Percentiles rank a stretch among this genome's conserved stretches.
phyloP scores from a whole-genome alignment of 1,139 yeast species.

The Candida sojae region DNA sequence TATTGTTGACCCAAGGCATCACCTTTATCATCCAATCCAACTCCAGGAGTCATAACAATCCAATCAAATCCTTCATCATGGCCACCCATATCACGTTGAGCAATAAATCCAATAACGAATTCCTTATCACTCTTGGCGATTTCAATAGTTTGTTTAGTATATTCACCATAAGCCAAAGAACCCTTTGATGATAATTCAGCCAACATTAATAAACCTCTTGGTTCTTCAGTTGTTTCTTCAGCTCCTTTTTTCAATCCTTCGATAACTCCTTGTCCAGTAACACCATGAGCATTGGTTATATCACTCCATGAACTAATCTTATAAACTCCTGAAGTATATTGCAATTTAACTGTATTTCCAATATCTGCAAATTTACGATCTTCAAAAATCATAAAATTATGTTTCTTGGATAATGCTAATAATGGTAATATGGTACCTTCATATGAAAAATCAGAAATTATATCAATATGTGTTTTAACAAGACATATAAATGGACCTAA shows the following conservation, averaged over 20 bases:
- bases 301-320: constrained; percentile 94
- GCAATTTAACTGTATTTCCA: constrained; percentile 96
- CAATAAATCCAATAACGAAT: constrained; percentile 95
- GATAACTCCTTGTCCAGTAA: constrained; percentile 93
- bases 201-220: constrained; percentile 90
- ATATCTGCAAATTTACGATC: constrained; percentile 98
- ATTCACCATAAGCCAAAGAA: constrained; percentile 88
- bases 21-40: constrained; percentile 94
- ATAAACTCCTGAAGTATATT: constrained; percentile 88
- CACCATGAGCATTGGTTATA: constrained; percentile 96
- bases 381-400: constrained; percentile 86
- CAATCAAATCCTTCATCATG: constrained; percentile 85
- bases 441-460: constrained; percentile 82
- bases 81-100: constrained; percentile 87
- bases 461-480: constrained; percentile 93
- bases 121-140: constrained; percentile 86
- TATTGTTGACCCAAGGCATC: constrained; percentile 96
- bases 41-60: constrained; percentile 98
- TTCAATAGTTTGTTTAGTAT: constrained; percentile 82
- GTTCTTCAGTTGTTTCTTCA: constrained; percentile 63
- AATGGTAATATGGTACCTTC: constrained; percentile 80
- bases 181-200: constrained; percentile 96
- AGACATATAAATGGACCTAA: constrained; percentile 92
- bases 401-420: constrained; percentile 67
- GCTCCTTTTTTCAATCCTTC: constrained; percentile 87